Conservation (phyloP, 129 eudicot species). For the Centrapalus pauciflorus region DNA sequence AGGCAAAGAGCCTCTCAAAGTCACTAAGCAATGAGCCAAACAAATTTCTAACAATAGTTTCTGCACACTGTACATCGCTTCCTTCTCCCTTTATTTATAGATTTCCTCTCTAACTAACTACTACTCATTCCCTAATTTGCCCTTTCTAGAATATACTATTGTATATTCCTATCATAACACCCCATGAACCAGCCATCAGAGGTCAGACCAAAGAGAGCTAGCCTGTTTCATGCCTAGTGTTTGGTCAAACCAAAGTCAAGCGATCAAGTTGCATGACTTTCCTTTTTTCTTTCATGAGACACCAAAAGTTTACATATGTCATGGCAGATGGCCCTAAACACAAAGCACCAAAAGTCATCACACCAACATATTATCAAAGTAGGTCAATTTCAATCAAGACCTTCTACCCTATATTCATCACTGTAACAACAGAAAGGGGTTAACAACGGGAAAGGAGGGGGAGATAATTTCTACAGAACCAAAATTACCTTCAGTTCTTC, state of each 20-base stretch:
- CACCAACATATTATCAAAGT: slow-evolving; percentile 1
- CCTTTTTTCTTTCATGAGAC: neutral
- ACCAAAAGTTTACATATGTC: neutral
- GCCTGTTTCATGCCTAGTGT: neutral
- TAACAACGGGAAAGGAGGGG: neutral
- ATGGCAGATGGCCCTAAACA: neutral
- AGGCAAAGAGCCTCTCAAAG: too few relatives aligned
- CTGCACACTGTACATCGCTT: too few relatives aligned
- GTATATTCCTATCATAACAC: too few relatives aligned
- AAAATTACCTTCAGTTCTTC: slow-evolving; percentile 71
- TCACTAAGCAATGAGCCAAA: too few relatives aligned
- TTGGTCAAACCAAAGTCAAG: neutral
- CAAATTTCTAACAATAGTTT: too few relatives aligned
- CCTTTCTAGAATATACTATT: neutral
- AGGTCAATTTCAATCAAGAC: slow-evolving; percentile 6
- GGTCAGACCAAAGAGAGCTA: too few relatives aligned
- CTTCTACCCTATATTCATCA: neutral
- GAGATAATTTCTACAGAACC: neutral
- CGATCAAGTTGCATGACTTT: neutral
- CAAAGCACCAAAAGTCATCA: neutral
- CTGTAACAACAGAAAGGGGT: slow-evolving; percentile 6
- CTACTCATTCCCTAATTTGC: slow-evolving; percentile 1
- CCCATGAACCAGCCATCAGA: too few relatives aligned
- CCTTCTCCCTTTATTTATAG: too few relatives aligned
- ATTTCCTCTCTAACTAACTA: too few relatives aligned